These are phyloP conservation scores for Trichoderma semiorbis DNA, from an alignment of 2,329 filamentous ascomycete species.

Conservation along the genomic window DNA sequence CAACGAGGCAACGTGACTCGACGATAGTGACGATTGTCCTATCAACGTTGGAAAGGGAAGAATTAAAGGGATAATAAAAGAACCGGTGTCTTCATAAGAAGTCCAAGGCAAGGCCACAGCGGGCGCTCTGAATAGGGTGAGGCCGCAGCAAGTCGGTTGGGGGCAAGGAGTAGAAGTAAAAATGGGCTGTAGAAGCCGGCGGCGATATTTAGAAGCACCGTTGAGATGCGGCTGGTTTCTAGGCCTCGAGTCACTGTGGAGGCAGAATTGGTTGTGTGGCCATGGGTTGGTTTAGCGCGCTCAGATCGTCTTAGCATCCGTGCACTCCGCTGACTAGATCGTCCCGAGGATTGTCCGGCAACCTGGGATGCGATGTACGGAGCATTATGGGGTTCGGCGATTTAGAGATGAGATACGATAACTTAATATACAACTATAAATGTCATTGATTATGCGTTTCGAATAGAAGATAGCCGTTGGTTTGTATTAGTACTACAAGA, in stretches of 20 bases:
- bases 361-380: neutral
- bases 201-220: constrained; percentile 10
- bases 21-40: neutral
- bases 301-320: neutral
- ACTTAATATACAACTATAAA: neutral
- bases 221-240: constrained; percentile 16
- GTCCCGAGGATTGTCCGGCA: constrained; percentile 9
- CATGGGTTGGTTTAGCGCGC: neutral
- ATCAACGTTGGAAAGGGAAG: neutral
- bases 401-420: neutral
- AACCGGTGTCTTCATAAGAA: neutral
- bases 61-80: neutral
- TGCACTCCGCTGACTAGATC: constrained; percentile 1
- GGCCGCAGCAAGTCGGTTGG: neutral
- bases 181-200: constrained; percentile 4
- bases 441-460: neutral
- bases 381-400: neutral
- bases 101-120: constrained; percentile 13
- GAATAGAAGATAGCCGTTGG: neutral
- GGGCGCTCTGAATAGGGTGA: neutral
- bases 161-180: constrained; percentile 6
- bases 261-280: constrained; percentile 25
- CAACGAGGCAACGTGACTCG: constrained; percentile 5
- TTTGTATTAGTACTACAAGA: neutral
- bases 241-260: constrained; percentile 21